Evolutionary conservation across 2,329 filamentous ascomycete genomes (phyloP).

Genomic region (Monosporascus sp.): DNA sequence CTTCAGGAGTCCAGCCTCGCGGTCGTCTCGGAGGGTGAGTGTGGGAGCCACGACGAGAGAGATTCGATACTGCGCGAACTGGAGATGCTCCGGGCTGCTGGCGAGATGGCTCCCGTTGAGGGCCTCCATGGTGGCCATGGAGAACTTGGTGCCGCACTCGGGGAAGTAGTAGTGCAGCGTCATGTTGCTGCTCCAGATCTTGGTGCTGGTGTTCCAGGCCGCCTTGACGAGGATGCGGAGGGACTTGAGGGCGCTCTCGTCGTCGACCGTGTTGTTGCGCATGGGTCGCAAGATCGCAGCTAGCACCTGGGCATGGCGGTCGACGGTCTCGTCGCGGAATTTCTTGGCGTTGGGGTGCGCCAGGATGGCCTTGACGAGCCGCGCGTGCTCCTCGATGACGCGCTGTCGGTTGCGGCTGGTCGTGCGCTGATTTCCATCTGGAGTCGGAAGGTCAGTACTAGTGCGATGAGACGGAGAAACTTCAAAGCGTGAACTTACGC

Average conservation of each 20-base stretch:
- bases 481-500: conserved; percentile 4
- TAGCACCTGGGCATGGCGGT: conserved; percentile 19
- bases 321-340: conserved; percentile 17
- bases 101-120: conserved; percentile 17
- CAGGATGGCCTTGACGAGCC: conserved; percentile 18
- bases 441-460: conserved; percentile 5
- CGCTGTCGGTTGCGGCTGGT: conserved; percentile 17
- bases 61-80: conserved; percentile 20
- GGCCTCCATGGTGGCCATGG: conserved; percentile 21
- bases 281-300: conserved; percentile 20
- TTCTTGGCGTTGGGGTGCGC: background rate
- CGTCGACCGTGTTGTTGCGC: conserved; percentile 10
- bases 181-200: conserved; percentile 25
- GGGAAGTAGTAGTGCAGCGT: conserved; percentile 27
- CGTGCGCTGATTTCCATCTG: conserved; percentile 3
- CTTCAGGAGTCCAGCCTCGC: conserved; percentile 13
- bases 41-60: conserved; percentile 23
- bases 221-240: conserved; percentile 19
- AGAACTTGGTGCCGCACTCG: conserved; percentile 21
- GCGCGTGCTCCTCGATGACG: conserved; percentile 26
- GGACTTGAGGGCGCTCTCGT: conserved; percentile 11
- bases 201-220: conserved; percentile 22
- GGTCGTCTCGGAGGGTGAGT: conserved; percentile 22
- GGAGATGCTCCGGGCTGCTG: conserved; percentile 13
- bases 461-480: background rate